Evolutionary conservation across 345 rosid species (phyloP), one percentile per base, ranked within the genome.

Genomic region (Salix viminalis): DNA sequence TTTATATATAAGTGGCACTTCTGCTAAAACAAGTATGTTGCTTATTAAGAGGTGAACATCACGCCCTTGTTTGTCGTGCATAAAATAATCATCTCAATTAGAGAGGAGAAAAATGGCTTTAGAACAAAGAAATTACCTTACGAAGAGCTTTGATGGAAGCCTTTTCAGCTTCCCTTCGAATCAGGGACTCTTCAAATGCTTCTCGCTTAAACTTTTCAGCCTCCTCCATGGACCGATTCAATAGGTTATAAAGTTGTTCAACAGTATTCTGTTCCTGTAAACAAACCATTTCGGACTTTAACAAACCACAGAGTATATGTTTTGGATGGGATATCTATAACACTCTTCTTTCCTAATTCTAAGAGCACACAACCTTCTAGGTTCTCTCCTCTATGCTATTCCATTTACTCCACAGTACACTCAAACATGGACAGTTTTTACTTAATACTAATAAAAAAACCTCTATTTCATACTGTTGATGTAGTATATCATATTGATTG

Each of bases 91-190:
- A 46, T 9, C 18, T 77, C 8, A 30, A 58, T 70, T 67, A 30
- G 4, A 71, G 12, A 69, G 30, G 37, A 7, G 37, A 34, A 56
- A 65, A 42, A 41, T 10, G 2, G 44, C 13, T 41, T 10, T 2
- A 41, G 44, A 41, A 41, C 44, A 14, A 67, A 72, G 36, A 32
- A 73, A 41, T 10, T 83, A 95, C 99, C 96, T 75, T 90, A 76
- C 84, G 90, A 37, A 90, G 83, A 60, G 94, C 89, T 73, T 89
- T 94, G 70, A 88, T 77, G 73, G 92, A 91, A 44, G 82, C 91
- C 62, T 80, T 89, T 80, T 95, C 96, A 71, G 96, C 90, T 86
- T 89, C 86, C 69, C 79, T 83, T 70, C 90, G 90, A 85, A 86
- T 85, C 39, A 76, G 28, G 77, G 87, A 88, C 89, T 89, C 97